These are phyloP conservation scores for Pythium grandisporangium DNA, from an alignment of 352 stramenopile genomes.

Conservation along the genomic window DNA sequence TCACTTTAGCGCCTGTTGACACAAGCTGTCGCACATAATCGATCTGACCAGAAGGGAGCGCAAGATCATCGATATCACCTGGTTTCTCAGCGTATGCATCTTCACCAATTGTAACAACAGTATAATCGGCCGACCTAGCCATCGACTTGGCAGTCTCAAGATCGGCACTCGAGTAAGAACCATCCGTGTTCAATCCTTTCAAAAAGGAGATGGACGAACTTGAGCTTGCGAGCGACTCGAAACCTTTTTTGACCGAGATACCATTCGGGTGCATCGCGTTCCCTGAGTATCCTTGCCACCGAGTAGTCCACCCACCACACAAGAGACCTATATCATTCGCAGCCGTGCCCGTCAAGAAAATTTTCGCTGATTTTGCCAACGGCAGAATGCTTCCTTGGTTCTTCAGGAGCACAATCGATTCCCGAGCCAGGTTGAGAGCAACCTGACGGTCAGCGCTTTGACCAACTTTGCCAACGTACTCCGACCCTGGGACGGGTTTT, in stretches of 20 bases:
- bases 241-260: slow-evolving; percentile 45
- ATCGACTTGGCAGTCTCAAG: slow-evolving; percentile 4
- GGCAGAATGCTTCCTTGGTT: slow-evolving; percentile 50
- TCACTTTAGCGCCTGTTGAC: slow-evolving; percentile 57
- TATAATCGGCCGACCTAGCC: slow-evolving; percentile 22
- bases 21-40: slow-evolving; percentile 58
- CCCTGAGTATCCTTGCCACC: slow-evolving; percentile 78
- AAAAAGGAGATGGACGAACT: slow-evolving; percentile 12
- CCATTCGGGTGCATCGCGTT: slow-evolving; percentile 56
- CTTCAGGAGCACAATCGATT: slow-evolving; percentile 79
- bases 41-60: slow-evolving; percentile 46
- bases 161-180: slow-evolving; percentile 6
- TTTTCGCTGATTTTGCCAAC: slow-evolving; percentile 10
- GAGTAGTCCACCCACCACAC: slow-evolving; percentile 71
- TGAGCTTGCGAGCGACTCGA: slow-evolving; percentile 27
- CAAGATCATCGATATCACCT: slow-evolving; percentile 78
- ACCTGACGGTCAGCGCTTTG: slow-evolving; percentile 32
- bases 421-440: slow-evolving; percentile 59
- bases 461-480: slow-evolving; percentile 37
- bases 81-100: slow-evolving; percentile 69
- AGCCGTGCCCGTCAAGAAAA: slow-evolving; percentile 57
- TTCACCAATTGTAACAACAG: slow-evolving; percentile 72
- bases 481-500: slow-evolving; percentile 34
- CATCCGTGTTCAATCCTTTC: slow-evolving; percentile 7
- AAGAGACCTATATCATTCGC: slow-evolving; percentile 45